phyloP scores from a whole-genome alignment of 768 basidiomycete genomes.

The Leccinum fibrillosum region DNA sequence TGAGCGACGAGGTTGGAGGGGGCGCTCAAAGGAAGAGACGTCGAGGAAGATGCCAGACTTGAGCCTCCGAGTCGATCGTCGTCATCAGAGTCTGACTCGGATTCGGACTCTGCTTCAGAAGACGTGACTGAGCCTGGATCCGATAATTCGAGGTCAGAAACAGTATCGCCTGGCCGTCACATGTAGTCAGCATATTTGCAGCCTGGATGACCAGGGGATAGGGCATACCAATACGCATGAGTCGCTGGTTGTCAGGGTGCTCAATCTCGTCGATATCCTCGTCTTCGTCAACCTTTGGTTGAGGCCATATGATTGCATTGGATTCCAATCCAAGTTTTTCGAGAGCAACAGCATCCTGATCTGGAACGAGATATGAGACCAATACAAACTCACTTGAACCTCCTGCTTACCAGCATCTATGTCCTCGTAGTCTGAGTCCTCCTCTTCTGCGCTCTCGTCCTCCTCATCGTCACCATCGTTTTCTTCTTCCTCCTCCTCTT shows the following conservation, averaged over 20 bases:
- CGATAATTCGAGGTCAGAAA: constrained; percentile 58
- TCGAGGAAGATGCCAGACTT: constrained; percentile 43
- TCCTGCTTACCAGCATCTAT: constrained; percentile 58
- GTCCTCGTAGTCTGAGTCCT: constrained; percentile 65
- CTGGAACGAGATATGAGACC: constrained; percentile 30
- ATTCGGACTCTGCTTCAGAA: constrained; percentile 41
- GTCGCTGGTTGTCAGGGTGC: constrained; percentile 64
- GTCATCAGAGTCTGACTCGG: constrained; percentile 39
- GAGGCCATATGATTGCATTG: constrained; percentile 82
- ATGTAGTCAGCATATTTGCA: not conserved
- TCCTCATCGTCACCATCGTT: constrained; percentile 26
- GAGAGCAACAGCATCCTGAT: constrained; percentile 43
- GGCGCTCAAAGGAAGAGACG: constrained; percentile 41
- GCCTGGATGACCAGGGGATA: not conserved
- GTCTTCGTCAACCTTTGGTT: constrained; percentile 52
- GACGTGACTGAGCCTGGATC: constrained; percentile 59
- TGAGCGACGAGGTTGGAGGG: constrained; percentile 38
- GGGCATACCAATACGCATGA: constrained; percentile 68
- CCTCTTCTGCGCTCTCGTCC: constrained; percentile 27
- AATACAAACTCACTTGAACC: not conserved
- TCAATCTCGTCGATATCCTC: constrained; percentile 62
- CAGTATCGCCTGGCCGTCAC: constrained; percentile 47
- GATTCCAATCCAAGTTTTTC: constrained; percentile 61
- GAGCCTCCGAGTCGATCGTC: constrained; percentile 37
- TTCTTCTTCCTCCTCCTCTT: constrained; percentile 10